phyloP scores from a whole-genome alignment of 805 yeast species.

The Metschnikowia chrysomelidarum region DNA sequence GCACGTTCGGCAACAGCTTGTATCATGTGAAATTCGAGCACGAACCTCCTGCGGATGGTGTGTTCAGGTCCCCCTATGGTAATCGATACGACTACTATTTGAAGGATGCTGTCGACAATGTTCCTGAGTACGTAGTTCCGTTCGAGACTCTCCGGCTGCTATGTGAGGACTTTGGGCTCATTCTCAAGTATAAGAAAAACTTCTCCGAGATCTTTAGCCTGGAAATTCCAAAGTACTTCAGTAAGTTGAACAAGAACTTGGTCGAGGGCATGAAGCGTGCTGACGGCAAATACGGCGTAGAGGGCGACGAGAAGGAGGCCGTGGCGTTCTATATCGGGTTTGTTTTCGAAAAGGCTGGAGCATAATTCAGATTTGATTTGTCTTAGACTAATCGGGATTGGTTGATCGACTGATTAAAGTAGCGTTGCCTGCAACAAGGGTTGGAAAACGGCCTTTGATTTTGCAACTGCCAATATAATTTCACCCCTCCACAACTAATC shows the following conservation, averaged over 20 bases:
- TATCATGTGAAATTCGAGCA: constrained; percentile 81
- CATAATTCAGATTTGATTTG: constrained; percentile 3
- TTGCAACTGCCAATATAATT: too few species aligned
- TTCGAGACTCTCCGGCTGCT: constrained; percentile 81
- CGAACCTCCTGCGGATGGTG: constrained; percentile 72
- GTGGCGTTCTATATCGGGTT: constrained; percentile 85
- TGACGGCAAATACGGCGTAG: constrained; percentile 83
- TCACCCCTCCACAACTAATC: not conserved
- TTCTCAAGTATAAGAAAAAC: constrained; percentile 67
- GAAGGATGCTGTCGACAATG: constrained; percentile 92
- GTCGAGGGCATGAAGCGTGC: constrained; percentile 67
- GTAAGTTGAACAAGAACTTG: constrained; percentile 56
- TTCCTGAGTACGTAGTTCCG: constrained; percentile 96
- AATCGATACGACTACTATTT: constrained; percentile 78
- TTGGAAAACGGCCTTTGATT: too few species aligned
- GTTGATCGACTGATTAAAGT: too few species aligned
- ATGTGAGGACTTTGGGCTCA: constrained; percentile 80
- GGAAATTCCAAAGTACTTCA: constrained; percentile 68
- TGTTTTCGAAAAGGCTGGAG: constrained; percentile 61
- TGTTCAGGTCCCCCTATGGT: constrained; percentile 75
- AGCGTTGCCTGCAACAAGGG: too few species aligned
- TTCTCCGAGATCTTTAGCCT: constrained; percentile 80
- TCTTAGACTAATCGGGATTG: too few species aligned
- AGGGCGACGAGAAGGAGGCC: constrained; percentile 86
- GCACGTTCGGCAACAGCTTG: constrained; percentile 80